Evolutionary conservation across 495 filamentous ascomycete species (phyloP).

Genomic region (Annulohypoxylon stygium): DNA sequence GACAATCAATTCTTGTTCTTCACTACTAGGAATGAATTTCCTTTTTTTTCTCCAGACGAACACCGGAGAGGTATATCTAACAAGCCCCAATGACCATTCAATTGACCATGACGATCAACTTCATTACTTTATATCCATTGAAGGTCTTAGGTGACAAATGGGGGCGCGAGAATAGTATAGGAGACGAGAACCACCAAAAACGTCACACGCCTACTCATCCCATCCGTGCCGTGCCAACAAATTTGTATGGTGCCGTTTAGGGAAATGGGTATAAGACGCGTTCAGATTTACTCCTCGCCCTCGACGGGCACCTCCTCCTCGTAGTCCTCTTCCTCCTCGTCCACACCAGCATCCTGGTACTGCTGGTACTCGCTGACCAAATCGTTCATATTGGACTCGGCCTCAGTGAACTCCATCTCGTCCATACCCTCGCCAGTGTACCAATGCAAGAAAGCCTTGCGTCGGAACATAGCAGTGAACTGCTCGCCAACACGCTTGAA

Average conservation of each 20-base stretch:
- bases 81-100: slow-evolving; percentile 44
- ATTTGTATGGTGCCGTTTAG: slow-evolving; percentile 34
- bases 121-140: slow-evolving; percentile 51
- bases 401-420: slow-evolving; percentile 99
- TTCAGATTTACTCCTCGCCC: slow-evolving; percentile 48
- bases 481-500: slow-evolving; percentile 99
- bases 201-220: slow-evolving; percentile 34
- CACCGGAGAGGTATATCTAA: slow-evolving; percentile 54
- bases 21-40: slow-evolving; percentile 51
- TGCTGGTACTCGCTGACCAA: slow-evolving; percentile 99
- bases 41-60: slow-evolving; percentile 43
- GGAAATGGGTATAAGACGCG: slow-evolving; percentile 43
- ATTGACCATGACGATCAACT: slow-evolving; percentile 43
- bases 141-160: slow-evolving; percentile 44
- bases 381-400: slow-evolving; percentile 99
- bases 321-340: slow-evolving; percentile 75
- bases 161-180: slow-evolving; percentile 52
- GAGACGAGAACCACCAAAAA: slow-evolving; percentile 41
- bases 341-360: slow-evolving; percentile 97
- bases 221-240: slow-evolving; percentile 34
- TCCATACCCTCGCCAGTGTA: slow-evolving; percentile 99
- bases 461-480: slow-evolving; percentile 99
- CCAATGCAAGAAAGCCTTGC: slow-evolving; percentile 99
- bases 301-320: slow-evolving; percentile 66
- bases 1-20: slow-evolving; percentile 49